phyloP scores from a whole-genome alignment of 2,329 filamentous ascomycete genomes.

The Colletotrichum tropicale region DNA sequence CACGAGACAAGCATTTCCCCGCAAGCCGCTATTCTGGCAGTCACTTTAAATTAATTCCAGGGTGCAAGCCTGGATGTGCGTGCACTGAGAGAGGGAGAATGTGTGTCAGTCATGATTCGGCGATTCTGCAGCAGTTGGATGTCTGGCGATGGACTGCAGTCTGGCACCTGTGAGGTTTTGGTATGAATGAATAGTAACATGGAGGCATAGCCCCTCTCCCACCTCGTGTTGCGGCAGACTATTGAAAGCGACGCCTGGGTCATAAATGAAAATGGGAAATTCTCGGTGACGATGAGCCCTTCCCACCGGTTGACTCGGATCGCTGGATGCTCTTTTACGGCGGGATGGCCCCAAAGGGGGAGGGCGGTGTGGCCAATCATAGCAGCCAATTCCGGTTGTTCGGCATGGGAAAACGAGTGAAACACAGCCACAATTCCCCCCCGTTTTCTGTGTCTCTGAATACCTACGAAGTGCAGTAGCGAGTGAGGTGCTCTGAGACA shows the following conservation, averaged over 20 bases:
- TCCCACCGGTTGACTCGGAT: background rate
- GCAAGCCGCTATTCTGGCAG: conserved; percentile 8
- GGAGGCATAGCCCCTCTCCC: background rate
- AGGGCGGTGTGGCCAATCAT: background rate
- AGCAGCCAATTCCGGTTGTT: background rate
- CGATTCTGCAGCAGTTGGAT: background rate
- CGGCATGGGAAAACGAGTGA: conserved; percentile 10
- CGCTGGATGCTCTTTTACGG: background rate
- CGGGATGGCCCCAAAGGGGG: background rate
- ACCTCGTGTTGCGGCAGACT: background rate
- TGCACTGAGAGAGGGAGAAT: background rate
- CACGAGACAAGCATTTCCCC: conserved; percentile 19
- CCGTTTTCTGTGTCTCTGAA: background rate
- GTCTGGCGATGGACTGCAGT: background rate
- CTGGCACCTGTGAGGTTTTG: too few species aligned
- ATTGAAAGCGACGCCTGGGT: background rate
- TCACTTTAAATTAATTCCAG: background rate
- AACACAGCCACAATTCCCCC: conserved; percentile 16
- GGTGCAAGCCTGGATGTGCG: background rate
- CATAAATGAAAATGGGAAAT: background rate
- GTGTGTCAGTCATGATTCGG: background rate
- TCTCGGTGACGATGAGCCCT: background rate
- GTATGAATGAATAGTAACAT: background rate
- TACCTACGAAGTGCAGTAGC: background rate
- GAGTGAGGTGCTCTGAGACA: background rate